Conservation (phyloP, 2,329 filamentous ascomycete species). For the Talaromyces amestolkiae region DNA sequence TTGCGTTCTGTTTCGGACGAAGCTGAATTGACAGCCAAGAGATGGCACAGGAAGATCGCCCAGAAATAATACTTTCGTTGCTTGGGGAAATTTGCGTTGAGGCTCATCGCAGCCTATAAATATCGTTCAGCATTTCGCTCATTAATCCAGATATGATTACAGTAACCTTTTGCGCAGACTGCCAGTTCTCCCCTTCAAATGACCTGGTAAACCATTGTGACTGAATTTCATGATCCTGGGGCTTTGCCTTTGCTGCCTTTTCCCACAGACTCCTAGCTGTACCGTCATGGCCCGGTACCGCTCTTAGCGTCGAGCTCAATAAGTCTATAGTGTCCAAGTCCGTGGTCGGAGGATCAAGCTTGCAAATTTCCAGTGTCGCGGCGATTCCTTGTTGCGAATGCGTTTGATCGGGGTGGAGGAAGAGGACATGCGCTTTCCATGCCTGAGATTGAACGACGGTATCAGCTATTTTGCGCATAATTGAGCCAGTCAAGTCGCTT, state of each 20-base stretch:
- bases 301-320: conserved; percentile 41
- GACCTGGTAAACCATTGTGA: conserved; percentile 46
- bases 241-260: conserved; percentile 45
- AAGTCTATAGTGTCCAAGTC: conserved; percentile 47
- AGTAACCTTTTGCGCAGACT: conserved; percentile 50
- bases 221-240: conserved; percentile 45
- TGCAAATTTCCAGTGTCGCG: conserved; percentile 45
- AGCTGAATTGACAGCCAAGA: conserved; percentile 37
- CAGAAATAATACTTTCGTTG: conserved; percentile 50
- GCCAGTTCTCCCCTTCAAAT: conserved; percentile 45
- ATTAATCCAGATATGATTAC: background rate
- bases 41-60: conserved; percentile 48
- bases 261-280: conserved; percentile 45
- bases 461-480: background rate
- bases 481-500: background rate
- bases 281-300: conserved; percentile 34
- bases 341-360: conserved; percentile 41
- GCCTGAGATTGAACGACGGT: conserved; percentile 29
- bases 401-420: conserved; percentile 40
- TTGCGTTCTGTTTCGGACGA: conserved; percentile 44
- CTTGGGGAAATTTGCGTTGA: conserved; percentile 50
- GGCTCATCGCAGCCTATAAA: conserved; percentile 48
- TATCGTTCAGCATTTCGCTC: background rate
- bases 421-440: conserved; percentile 45
- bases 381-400: conserved; percentile 44